Evolutionary conservation across 345 rosid species (phyloP).

Genomic region (Moricandia arvensis): DNA sequence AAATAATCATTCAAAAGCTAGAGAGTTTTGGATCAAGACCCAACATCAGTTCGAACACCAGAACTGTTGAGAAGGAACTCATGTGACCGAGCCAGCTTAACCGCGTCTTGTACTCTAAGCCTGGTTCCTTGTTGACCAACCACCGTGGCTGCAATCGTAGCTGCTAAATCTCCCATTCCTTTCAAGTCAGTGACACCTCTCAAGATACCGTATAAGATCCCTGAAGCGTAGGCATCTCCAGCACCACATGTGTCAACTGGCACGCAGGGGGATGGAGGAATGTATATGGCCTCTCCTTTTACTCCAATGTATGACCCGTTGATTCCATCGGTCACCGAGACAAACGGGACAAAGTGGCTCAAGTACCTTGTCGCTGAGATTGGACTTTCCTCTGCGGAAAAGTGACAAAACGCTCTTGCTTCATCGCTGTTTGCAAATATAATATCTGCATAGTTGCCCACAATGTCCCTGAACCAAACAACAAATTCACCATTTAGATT

Average conservation of each 20-base stretch:
- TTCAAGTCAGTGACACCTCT: constrained; percentile 72
- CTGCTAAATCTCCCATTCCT: constrained; percentile 82
- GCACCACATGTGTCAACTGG: constrained; percentile 92
- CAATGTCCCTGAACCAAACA: constrained; percentile 64
- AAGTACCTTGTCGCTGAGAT: constrained; percentile 76
- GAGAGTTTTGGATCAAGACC: constrained; percentile 50
- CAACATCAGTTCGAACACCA: constrained; percentile 50
- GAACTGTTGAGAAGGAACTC: constrained; percentile 44
- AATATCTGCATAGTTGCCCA: constrained; percentile 75
- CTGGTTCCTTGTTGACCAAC: constrained; percentile 92
- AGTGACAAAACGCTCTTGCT: constrained; percentile 85
- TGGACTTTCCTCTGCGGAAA: constrained; percentile 65
- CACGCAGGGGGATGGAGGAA: constrained; percentile 79
- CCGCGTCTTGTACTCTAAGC: constrained; percentile 71
- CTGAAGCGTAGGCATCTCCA: constrained; percentile 94
- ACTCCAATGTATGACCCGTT: constrained; percentile 89
- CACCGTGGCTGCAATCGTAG: constrained; percentile 86
- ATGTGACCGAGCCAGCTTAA: constrained; percentile 61
- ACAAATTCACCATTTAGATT: too few species aligned
- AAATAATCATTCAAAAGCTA: constrained; percentile 46
- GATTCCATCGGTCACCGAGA: constrained; percentile 85
- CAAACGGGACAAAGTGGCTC: constrained; percentile 86
- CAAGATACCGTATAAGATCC: constrained; percentile 75
- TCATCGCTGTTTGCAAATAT: constrained; percentile 86
- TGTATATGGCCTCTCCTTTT: constrained; percentile 90